These are phyloP conservation scores for Xylaria sp. DNA, from an alignment of 2,329 filamentous ascomycete genomes.

Conservation along the genomic window DNA sequence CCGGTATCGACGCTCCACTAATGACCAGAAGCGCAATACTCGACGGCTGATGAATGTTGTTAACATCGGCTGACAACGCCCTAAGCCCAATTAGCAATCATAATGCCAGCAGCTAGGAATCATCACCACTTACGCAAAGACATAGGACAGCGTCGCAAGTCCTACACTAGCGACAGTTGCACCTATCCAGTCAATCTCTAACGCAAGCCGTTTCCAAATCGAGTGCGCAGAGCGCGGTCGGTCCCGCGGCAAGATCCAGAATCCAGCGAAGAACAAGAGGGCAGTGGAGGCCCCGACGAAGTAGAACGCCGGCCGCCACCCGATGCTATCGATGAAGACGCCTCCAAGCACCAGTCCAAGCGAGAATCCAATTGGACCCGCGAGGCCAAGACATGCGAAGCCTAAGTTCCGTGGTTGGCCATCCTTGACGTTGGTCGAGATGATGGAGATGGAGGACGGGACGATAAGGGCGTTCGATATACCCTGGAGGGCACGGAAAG, in stretches of 20 bases:
- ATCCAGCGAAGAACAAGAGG: constrained; percentile 1
- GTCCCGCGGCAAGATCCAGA: constrained; percentile 5
- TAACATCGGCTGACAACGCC: constrained; percentile 8
- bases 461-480: constrained; percentile 16
- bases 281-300: constrained; percentile 6
- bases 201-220: constrained; percentile 6
- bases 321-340: constrained; percentile 11
- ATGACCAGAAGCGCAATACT: constrained; percentile 57
- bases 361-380: constrained; percentile 18
- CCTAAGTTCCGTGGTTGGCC: constrained; percentile 13
- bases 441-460: constrained; percentile 12
- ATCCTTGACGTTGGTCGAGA: constrained; percentile 11
- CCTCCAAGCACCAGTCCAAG: constrained; percentile 26
- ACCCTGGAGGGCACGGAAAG: constrained; percentile 19
- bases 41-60: constrained; percentile 7
- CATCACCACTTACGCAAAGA: constrained; percentile 14
- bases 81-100: background rate
- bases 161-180: constrained; percentile 13
- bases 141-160: constrained; percentile 18
- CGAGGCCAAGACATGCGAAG: constrained; percentile 17
- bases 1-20: constrained; percentile 56
- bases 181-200: constrained; percentile 24
- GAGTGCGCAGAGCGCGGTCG: background rate
- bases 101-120: background rate
- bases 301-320: constrained; percentile 22